Conservation (phyloP, 441 rosid species). For the Corymbia citriodora region DNA sequence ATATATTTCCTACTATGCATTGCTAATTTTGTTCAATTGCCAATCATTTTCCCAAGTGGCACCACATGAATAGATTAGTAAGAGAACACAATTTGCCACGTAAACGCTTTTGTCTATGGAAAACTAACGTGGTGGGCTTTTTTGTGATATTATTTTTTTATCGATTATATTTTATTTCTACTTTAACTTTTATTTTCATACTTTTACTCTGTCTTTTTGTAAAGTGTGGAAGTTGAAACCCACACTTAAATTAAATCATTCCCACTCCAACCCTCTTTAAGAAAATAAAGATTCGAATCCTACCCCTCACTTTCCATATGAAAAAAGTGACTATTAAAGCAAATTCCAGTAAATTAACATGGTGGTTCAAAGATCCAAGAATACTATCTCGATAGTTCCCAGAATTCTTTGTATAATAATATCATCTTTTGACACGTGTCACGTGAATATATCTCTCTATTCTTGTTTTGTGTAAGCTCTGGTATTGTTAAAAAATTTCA, state of each 20-base stretch:
- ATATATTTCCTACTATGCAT: background rate
- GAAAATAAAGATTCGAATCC: too few relatives aligned
- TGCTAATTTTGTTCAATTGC: background rate
- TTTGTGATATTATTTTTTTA: too few relatives aligned
- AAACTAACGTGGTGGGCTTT: background rate
- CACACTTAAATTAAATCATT: too few relatives aligned
- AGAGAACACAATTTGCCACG: background rate
- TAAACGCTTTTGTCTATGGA: background rate
- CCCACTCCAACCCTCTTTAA: too few relatives aligned
- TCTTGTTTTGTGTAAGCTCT: background rate
- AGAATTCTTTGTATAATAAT: background rate
- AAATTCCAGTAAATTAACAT: too few relatives aligned
- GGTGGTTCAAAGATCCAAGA: background rate
- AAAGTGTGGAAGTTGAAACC: too few relatives aligned
- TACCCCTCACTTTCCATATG: too few relatives aligned
- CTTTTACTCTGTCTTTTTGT: too few relatives aligned
- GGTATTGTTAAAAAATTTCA: background rate
- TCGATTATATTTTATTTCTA: too few relatives aligned
- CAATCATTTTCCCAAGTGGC: background rate
- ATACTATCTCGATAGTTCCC: too few relatives aligned
- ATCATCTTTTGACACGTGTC: background rate
- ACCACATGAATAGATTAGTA: background rate
- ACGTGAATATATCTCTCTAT: fast-evolving
- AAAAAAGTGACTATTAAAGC: too few relatives aligned
- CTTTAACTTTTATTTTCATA: too few relatives aligned